phyloP scores from a whole-genome alignment of 495 filamentous ascomycete genomes.

The Apiosordaria backusii region DNA sequence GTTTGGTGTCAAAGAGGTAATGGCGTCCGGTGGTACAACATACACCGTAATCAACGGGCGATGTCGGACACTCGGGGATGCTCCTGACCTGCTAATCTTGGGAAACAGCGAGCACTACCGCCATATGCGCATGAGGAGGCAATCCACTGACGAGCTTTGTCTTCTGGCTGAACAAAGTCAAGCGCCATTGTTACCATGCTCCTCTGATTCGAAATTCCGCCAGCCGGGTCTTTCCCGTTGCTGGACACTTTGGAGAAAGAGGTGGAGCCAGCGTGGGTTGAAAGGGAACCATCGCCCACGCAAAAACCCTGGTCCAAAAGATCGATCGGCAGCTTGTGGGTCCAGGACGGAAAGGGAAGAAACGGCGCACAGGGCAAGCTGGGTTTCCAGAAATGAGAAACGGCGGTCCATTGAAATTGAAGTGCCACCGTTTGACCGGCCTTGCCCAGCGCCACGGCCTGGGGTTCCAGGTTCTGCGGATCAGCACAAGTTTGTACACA shows the following conservation, averaged over 20 bases:
- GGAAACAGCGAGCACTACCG: neutral
- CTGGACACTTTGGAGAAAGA: neutral
- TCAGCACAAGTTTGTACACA: neutral
- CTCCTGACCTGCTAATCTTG: neutral
- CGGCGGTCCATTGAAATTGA: neutral
- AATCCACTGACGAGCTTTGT: neutral
- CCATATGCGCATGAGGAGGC: neutral
- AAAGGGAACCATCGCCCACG: neutral
- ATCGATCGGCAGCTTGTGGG: neutral
- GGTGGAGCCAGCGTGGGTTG: slow-evolving; percentile 6
- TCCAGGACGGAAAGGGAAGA: neutral
- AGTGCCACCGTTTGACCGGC: neutral
- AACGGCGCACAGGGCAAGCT: slow-evolving; percentile 3
- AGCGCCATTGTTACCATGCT: neutral
- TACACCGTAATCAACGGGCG: neutral
- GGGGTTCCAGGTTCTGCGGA: neutral
- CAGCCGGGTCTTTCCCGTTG: neutral
- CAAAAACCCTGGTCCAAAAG: slow-evolving; percentile 3
- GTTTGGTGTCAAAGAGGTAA: neutral
- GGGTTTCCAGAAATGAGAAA: neutral
- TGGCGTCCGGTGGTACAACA: neutral
- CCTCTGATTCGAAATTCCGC: neutral
- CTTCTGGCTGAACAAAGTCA: neutral
- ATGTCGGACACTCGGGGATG: slow-evolving; percentile 3
- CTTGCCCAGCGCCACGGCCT: slow-evolving; percentile 3